These are phyloP conservation scores for Aspergillus fijiensis DNA, from an alignment of 2,329 filamentous ascomycete species.

Conservation along the genomic window DNA sequence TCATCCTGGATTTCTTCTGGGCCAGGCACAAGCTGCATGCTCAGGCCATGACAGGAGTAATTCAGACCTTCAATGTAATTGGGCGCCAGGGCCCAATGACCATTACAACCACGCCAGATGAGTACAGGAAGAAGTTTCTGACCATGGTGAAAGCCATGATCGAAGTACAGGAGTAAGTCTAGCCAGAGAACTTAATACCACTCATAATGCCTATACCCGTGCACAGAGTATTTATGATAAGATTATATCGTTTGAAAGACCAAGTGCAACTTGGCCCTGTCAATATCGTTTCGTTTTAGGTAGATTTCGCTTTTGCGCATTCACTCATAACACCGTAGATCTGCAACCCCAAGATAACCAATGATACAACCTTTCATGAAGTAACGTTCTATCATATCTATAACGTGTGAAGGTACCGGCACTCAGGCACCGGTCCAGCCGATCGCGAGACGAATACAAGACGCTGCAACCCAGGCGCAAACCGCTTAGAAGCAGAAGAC, in stretches of 20 bases:
- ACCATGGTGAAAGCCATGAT: constrained; percentile 52
- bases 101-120: constrained; percentile 67
- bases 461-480: not conserved
- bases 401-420: not conserved
- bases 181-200: not conserved
- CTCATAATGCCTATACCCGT: not conserved
- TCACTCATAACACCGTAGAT: constrained; percentile 8
- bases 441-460: not conserved
- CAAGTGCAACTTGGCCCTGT: not conserved
- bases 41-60: constrained; percentile 63
- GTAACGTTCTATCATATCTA: constrained; percentile 6
- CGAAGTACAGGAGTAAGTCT: constrained; percentile 28
- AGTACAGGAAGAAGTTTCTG: constrained; percentile 63
- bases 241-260: not conserved
- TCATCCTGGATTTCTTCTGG: constrained; percentile 77
- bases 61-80: constrained; percentile 63
- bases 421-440: not conserved
- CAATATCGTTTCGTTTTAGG: not conserved
- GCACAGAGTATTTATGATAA: not conserved
- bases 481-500: constrained; percentile 85
- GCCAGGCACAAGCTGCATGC: constrained; percentile 69
- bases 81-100: constrained; percentile 69
- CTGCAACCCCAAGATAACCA: not conserved
- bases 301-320: constrained; percentile 2
- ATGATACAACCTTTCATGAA: not conserved